Evolutionary conservation across 2,329 filamentous ascomycete species (phyloP).

Genomic region (Fusarium tanahbumbuense): DNA sequence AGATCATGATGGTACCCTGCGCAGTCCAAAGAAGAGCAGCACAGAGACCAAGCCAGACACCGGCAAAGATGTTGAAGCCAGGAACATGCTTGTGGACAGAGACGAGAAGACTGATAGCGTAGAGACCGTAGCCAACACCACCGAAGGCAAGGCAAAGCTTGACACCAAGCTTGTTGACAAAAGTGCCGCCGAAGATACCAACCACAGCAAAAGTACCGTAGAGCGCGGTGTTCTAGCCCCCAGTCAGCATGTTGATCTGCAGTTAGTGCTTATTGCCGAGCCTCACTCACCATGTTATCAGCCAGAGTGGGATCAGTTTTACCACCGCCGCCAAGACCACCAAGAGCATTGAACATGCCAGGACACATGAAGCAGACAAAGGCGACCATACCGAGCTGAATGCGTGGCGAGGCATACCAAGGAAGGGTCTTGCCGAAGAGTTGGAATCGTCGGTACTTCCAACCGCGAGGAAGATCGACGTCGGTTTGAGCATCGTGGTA

Average conservation of each 20-base stretch:
- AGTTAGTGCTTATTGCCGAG: not conserved
- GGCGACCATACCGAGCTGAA: conserved; percentile 76
- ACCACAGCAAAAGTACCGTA: conserved; percentile 76
- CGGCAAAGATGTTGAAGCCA: conserved; percentile 70
- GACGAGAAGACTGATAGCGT: conserved; percentile 72
- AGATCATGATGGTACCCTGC: conserved; percentile 89
- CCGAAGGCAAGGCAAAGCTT: conserved; percentile 75
- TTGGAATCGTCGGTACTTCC: conserved; percentile 40
- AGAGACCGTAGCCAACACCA: conserved; percentile 80
- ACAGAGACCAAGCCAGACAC: conserved; percentile 80
- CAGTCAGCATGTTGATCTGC: not conserved
- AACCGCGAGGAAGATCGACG: conserved; percentile 33
- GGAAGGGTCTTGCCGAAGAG: conserved; percentile 37
- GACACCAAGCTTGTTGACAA: conserved; percentile 80
- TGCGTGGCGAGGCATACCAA: conserved; percentile 79
- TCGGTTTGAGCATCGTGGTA: conserved; percentile 14
- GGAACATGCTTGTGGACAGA: conserved; percentile 71
- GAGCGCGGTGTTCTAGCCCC: conserved; percentile 64
- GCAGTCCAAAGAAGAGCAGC: conserved; percentile 85
- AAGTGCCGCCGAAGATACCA: conserved; percentile 77
- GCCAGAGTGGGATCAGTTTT: conserved; percentile 60
- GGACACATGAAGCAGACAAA: conserved; percentile 71
- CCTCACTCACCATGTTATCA: conserved; percentile 47
- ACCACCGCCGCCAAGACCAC: conserved; percentile 71
- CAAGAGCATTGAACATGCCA: conserved; percentile 77